These are phyloP conservation scores for Suillus bovinus DNA, from an alignment of 768 basidiomycete genomes.

Conservation along the genomic window DNA sequence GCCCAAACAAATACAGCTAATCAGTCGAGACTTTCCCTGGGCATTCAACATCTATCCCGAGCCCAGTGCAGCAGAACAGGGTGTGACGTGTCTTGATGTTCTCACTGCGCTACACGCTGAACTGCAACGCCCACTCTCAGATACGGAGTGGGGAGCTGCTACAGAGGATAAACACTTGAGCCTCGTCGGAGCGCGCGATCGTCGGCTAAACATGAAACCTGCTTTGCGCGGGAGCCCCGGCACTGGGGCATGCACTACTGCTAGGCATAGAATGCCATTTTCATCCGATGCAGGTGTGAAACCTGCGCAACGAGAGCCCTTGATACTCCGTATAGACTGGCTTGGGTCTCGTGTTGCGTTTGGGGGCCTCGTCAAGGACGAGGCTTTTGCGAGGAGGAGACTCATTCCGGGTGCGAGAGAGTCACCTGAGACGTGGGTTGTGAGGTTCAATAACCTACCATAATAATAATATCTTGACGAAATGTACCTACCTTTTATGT, in stretches of 20 bases:
- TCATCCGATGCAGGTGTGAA: not conserved
- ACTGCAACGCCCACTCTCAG: conserved; percentile 11
- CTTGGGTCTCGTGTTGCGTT: conserved; percentile 9
- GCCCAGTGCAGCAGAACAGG: not conserved
- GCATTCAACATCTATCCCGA: conserved; percentile 3
- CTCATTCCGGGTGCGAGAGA: conserved; percentile 11
- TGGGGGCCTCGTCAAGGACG: conserved; percentile 12
- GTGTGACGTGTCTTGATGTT: conserved; percentile 10
- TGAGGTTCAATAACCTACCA: conserved; percentile 4
- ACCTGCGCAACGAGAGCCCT: not conserved
- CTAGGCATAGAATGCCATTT: not conserved
- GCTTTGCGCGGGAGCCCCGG: not conserved
- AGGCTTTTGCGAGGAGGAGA: conserved; percentile 9
- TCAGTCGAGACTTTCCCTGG: conserved; percentile 15
- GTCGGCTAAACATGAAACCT: not conserved
- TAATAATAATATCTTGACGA: not conserved
- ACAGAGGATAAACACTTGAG: conserved; percentile 1
- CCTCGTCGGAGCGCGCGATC: conserved; percentile 3
- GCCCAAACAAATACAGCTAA: conserved; percentile 4
- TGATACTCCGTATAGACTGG: conserved; percentile 14
- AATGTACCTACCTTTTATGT: not conserved
- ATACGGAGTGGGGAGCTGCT: conserved; percentile 11
- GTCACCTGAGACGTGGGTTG: conserved; percentile 12
- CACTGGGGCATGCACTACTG: not conserved
- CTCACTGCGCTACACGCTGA: conserved; percentile 8